Percentiles rank a stretch among this genome's conserved stretches.
phyloP scores from a whole-genome alignment of 768 basidiomycete genomes.

The Mycena vitilis region DNA sequence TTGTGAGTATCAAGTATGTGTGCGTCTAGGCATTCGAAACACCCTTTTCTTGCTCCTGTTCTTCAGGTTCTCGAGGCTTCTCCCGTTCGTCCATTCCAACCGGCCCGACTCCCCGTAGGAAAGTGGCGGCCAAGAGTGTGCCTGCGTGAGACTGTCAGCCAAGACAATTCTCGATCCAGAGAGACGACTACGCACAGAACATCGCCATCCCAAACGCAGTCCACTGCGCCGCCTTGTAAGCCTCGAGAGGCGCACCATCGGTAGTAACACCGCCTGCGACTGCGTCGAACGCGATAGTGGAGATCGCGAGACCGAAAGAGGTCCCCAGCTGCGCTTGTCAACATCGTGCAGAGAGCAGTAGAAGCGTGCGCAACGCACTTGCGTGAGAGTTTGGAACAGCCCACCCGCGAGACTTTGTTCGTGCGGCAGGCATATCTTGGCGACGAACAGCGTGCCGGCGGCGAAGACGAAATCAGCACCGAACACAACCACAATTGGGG shows the following conservation, averaged over 20 bases:
- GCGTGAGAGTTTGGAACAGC: constrained; percentile 71
- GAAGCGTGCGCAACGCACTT: constrained; percentile 45
- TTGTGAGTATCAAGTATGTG: too few species aligned
- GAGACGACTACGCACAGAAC: constrained; percentile 48
- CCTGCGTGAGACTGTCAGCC: constrained; percentile 1
- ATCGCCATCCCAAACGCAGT: constrained; percentile 60
- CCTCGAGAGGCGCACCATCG: constrained; percentile 50
- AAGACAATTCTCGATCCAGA: not conserved
- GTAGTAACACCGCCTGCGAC: constrained; percentile 39
- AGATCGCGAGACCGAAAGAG: constrained; percentile 63
- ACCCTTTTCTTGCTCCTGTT: constrained; percentile 5
- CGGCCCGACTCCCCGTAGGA: constrained; percentile 30
- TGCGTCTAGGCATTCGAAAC: not conserved
- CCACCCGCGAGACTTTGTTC: constrained; percentile 72
- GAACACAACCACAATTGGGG: constrained; percentile 63
- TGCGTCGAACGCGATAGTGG: constrained; percentile 61
- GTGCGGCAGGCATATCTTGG: constrained; percentile 58
- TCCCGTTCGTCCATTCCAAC: constrained; percentile 18
- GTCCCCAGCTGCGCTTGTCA: constrained; percentile 58
- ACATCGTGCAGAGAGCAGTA: not conserved
- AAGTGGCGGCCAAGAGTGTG: constrained; percentile 21
- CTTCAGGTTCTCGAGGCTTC: not conserved
- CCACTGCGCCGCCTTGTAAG: constrained; percentile 69
- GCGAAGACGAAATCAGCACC: constrained; percentile 73
- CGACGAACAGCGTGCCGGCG: constrained; percentile 67